Percentiles rank a stretch among this genome's conserved stretches.
Evolutionary conservation across 2,329 filamentous ascomycete species (phyloP).

Genomic region (Xylaria sp.): DNA sequence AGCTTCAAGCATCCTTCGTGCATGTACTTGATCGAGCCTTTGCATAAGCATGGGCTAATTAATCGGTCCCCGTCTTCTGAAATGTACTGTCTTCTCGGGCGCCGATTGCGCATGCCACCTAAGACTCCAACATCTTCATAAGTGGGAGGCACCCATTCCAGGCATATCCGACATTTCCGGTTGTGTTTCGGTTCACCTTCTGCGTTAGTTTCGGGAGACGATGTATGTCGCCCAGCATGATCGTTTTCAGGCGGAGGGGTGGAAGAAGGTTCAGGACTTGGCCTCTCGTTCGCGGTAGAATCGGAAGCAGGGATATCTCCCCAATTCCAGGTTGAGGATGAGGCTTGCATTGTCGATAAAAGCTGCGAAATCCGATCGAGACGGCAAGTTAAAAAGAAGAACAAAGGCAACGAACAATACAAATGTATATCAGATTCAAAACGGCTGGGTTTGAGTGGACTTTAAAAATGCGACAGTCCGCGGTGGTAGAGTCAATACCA

Average conservation of each 20-base stretch:
- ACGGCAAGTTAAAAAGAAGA: slow-evolving; percentile 18
- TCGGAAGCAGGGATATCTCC: slow-evolving; percentile 19
- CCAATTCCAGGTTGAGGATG: slow-evolving; percentile 34
- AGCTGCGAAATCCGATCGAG: slow-evolving; percentile 21
- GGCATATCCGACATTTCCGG: slow-evolving; percentile 83
- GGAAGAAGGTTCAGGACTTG: slow-evolving; percentile 27
- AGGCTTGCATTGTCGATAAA: slow-evolving; percentile 34
- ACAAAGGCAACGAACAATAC: slow-evolving; percentile 8
- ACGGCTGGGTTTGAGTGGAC: background rate
- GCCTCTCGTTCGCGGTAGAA: slow-evolving; percentile 6
- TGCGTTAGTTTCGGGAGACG: slow-evolving; percentile 39
- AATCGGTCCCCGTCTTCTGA: slow-evolving; percentile 60
- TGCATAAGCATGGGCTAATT: slow-evolving; percentile 91
- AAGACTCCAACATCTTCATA: slow-evolving; percentile 50
- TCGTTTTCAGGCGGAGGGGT: slow-evolving; percentile 36
- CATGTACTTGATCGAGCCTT: slow-evolving; percentile 91
- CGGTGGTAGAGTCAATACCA: slow-evolving; percentile 22
- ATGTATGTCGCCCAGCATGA: slow-evolving; percentile 33
- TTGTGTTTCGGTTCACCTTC: slow-evolving; percentile 42
- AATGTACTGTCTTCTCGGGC: slow-evolving; percentile 44
- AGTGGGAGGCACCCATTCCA: slow-evolving; percentile 71
- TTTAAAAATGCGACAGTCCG: slow-evolving; percentile 7
- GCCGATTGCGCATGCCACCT: slow-evolving; percentile 47
- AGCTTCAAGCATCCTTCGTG: slow-evolving; percentile 88
- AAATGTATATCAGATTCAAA: slow-evolving; percentile 12